Evolutionary conservation across 2,329 filamentous ascomycete genomes (phyloP), one percentile per base, ranked within the genome.

Genomic region (Arthrobotrys musiformis): DNA sequence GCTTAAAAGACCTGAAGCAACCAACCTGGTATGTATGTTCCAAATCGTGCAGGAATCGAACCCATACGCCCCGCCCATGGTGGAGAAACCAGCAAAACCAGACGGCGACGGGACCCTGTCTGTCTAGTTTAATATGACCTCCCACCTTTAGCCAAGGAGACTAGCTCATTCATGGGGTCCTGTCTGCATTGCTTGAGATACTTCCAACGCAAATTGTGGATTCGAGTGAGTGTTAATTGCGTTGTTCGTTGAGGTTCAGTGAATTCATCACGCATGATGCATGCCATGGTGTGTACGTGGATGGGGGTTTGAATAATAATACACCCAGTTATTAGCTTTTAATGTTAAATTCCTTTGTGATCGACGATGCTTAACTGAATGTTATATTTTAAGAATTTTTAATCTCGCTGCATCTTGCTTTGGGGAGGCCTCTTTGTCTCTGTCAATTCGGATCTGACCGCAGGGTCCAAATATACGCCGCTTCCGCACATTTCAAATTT

Each of bases 31-130:
- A 19, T 67, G 70, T 69, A 70, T 76, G 72, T 70, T 60, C 72
- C 64, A 66, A 24, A 76, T 76, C 72, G 64, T 70, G 72, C 72
- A 66, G 46, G 37, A 35, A 48, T 68, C 52, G 56, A 44, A 58
- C 63, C 63, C 56, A 61, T 62, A 58, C 30, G 7, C 13, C 37
- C n/a, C n/a, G n/a, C n/a, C n/a, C n/a, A n/a, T 33, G 68, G 46
- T 62, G 62, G 70, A 63, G 70, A 68, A 69, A n/a, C n/a, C 46
- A 75, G 56, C 58, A 50, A 64, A 67, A n/a, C n/a, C 40, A 66
- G 52, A 69, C 70, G 63, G 56, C 70, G 63, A 75, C 54, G n/a
- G n/a, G n/a, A n/a, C n/a, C 48, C 69, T 62, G 19, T 44, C 62
- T 66, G 28, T 44, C 46, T 37, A 33, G n/a, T 67, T 54, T 69